Base-by-base conservation (phyloP, 768 basidiomycete genomes). In the Tricholoma sp. region DNA sequence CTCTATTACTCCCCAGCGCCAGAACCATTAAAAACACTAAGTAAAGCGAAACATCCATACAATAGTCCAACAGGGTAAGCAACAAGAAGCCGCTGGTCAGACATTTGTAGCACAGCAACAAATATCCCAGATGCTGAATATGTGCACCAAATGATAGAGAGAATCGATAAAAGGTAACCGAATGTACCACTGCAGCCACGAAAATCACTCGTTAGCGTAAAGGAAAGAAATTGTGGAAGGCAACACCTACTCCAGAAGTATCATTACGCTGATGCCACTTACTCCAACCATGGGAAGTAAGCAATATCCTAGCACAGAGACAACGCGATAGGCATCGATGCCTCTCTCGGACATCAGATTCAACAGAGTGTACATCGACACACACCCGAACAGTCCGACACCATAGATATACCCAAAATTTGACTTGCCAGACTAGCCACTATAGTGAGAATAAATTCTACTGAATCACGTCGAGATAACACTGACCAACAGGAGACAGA, bases 321-420 rank as follows among this genome's bases (percentile, higher is more conserved):
- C 91, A 12, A 91, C 89, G 20, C 96, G 88, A 72, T 98, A 97
- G 13, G 95, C 91, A 67, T 98, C 95, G 59, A 99, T 98, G 44
- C 88, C 91, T 53, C 85, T 83, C 72, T 92, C 90, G 28, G 93
- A 93, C 97, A 99, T 98, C 61, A 98, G 80, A 70, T 99, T 98
- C 60, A 99, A 82, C 57, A 99, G 86, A 52, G 87, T 84, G 78
- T 98, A 98, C 68, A 98, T 87, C 28, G 93, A 92, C 11, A 83
- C 80, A 6, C 89, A 93, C 53, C 97, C 97, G 63, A 98, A 83
- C n/a, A 98, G 82, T 53, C 90, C 96, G 60, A 99, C 91, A 36
- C 96, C 97, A 69, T 99, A 99, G 57, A 98, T 98, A 71, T 98
- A 98, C 50, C 91, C 94, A 72, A 99, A 99, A 68, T 98, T 97